Conservation (phyloP, 2,329 filamentous ascomycete species). For the Fusarium camptoceras region DNA sequence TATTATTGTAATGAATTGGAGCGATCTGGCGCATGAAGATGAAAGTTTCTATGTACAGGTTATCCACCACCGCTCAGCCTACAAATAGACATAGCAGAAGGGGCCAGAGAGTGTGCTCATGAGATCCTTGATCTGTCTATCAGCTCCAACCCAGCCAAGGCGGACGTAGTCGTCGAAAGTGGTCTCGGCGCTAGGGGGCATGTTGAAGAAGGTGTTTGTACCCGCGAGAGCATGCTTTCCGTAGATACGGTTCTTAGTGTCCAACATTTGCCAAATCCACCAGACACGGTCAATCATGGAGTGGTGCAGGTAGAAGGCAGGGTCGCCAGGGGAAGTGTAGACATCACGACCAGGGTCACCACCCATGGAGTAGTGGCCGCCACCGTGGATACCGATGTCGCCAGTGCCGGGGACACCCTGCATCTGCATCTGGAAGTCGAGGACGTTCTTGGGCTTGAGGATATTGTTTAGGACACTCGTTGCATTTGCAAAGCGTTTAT, state of each 20-base stretch:
- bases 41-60: neutral
- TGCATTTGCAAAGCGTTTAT: slow-evolving; percentile 43
- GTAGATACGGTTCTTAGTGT: slow-evolving; percentile 40
- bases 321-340: slow-evolving; percentile 54
- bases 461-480: slow-evolving; percentile 54
- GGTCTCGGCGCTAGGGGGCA: slow-evolving; percentile 38
- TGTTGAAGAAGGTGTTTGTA: slow-evolving; percentile 45
- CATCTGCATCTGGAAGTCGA: slow-evolving; percentile 59
- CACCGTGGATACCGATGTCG: slow-evolving; percentile 52
- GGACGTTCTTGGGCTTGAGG: slow-evolving; percentile 51
- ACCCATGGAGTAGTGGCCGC: slow-evolving; percentile 54
- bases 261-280: slow-evolving; percentile 49
- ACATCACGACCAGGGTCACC: slow-evolving; percentile 58
- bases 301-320: slow-evolving; percentile 52
- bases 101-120: slow-evolving; percentile 51
- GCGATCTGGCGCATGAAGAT: slow-evolving; percentile 9
- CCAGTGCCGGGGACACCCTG: slow-evolving; percentile 51
- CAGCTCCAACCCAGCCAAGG: slow-evolving; percentile 42
- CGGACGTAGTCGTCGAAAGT: slow-evolving; percentile 47
- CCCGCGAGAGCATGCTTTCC: slow-evolving; percentile 39
- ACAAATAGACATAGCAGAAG: slow-evolving; percentile 52
- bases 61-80: neutral
- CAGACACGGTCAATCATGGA: slow-evolving; percentile 47
- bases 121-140: slow-evolving; percentile 48
- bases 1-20: neutral